phyloP scores from a whole-genome alignment of 805 yeast genomes.

The Nakazawaea wickerhamii region DNA sequence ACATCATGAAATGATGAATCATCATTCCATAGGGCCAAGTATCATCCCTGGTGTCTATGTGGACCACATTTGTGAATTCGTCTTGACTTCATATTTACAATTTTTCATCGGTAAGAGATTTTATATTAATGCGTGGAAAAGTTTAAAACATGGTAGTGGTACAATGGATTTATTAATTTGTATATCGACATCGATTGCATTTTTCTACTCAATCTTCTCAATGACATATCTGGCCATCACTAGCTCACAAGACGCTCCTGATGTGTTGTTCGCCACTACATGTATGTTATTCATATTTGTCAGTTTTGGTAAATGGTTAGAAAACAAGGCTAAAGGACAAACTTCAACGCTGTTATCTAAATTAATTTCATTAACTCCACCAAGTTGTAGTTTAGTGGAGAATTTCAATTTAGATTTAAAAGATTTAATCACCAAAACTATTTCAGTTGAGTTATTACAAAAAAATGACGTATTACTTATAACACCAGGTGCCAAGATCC shows the following conservation, averaged over 20 bases:
- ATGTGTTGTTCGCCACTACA: conserved; percentile 77
- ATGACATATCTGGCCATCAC: conserved; percentile 43
- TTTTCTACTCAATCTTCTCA: conserved; percentile 62
- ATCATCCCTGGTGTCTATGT: conserved; percentile 59
- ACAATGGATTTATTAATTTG: conserved; percentile 93
- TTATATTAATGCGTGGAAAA: conserved; percentile 55
- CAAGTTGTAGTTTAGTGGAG: conserved; percentile 60
- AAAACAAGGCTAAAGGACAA: conserved; percentile 87
- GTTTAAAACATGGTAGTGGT: conserved; percentile 64
- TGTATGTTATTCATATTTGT: conserved; percentile 82
- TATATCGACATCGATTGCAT: conserved; percentile 77
- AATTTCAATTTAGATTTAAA: conserved; percentile 20
- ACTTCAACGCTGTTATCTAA: conserved; percentile 86
- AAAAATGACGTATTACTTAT: conserved; percentile 70
- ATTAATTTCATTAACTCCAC: conserved; percentile 75
- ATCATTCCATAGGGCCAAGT: conserved; percentile 23
- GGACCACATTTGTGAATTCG: conserved; percentile 56
- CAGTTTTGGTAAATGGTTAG: conserved; percentile 85
- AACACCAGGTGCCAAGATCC: conserved; percentile 81
- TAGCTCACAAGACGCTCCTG: conserved; percentile 48
- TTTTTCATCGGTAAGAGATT: conserved; percentile 64
- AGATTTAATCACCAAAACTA: conserved; percentile 33
- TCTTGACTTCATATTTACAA: conserved; percentile 55
- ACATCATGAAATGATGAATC: conserved; percentile 15
- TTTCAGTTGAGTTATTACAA: conserved; percentile 78